Conservation (phyloP, 164 flowering plant species). For the Euptelea pleiosperma region DNA sequence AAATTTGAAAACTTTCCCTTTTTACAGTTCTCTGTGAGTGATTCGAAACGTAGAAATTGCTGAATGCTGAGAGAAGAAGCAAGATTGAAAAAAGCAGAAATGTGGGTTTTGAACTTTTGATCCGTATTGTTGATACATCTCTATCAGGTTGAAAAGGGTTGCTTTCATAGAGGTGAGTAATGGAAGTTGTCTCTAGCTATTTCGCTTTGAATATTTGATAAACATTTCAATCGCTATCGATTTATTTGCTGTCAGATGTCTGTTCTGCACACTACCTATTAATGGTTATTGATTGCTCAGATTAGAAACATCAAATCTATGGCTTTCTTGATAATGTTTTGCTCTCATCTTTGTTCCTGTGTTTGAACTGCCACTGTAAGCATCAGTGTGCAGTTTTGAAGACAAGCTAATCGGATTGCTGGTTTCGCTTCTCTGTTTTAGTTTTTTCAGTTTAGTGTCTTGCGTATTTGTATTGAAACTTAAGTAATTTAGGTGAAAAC, state of each 20-base stretch:
- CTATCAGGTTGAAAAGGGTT: slow-evolving; percentile 33
- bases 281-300: slow-evolving; percentile 14
- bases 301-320: slow-evolving; percentile 6
- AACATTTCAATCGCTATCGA: slow-evolving; percentile 20
- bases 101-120: slow-evolving; percentile 5
- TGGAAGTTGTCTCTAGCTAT: slow-evolving; percentile 17
- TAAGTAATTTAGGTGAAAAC: not conserved
- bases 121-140: slow-evolving; percentile 26
- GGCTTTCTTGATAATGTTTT: not conserved
- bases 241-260: slow-evolving; percentile 16
- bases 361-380: too few relatives aligned
- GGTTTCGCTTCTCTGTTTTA: not conserved
- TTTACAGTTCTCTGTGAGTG: not conserved
- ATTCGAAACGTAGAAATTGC: not conserved
- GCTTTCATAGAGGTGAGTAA: slow-evolving; percentile 34
- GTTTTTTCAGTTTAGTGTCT: too few relatives aligned
- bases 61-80: not conserved
- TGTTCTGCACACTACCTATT: slow-evolving; percentile 11
- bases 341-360: not conserved
- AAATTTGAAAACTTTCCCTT: not conserved
- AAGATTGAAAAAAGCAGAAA: not conserved
- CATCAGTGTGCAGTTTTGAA: too few relatives aligned
- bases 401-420: too few relatives aligned
- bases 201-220: slow-evolving; percentile 1
- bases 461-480: too few relatives aligned